phyloP scores from a whole-genome alignment of 345 rosid species.

The Arabis alpina region DNA sequence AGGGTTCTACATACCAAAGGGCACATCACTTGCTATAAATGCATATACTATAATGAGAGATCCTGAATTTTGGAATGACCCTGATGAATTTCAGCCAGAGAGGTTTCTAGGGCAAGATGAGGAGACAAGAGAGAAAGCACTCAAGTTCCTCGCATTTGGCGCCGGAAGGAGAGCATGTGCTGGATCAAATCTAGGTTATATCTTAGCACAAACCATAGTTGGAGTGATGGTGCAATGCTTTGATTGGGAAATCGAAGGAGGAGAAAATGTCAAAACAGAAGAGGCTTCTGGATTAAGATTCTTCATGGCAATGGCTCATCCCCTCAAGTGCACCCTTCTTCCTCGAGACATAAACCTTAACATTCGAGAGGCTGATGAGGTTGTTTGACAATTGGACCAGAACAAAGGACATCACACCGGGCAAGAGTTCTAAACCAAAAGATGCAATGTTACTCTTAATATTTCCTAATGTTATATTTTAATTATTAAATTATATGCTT shows the following conservation, averaged over 20 bases:
- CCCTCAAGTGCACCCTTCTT: constrained; percentile 21
- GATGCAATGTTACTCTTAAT: too few species aligned
- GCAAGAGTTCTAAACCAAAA: too few species aligned
- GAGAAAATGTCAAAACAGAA: constrained; percentile 19
- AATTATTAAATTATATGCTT: too few species aligned
- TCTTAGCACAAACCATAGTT: background rate
- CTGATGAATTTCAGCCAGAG: too few species aligned
- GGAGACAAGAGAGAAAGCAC: constrained; percentile 1
- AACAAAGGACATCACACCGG: too few species aligned
- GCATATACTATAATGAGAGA: too few species aligned
- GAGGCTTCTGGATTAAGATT: constrained; percentile 15
- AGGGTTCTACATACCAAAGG: constrained; percentile 27
- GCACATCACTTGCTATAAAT: background rate
- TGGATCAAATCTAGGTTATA: constrained; percentile 12
- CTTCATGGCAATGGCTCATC: constrained; percentile 30
- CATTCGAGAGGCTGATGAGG: too few species aligned
- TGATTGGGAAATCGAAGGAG: constrained; percentile 4
- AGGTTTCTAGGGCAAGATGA: background rate
- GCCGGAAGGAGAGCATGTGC: constrained; percentile 37
- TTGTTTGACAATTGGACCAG: too few species aligned
- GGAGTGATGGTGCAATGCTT: constrained; percentile 30
- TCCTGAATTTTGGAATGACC: too few species aligned
- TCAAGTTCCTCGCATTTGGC: constrained; percentile 23
- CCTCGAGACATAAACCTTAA: background rate
- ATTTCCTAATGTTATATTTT: too few species aligned